A percentile compares a stretch with the other conserved stretches of the same genome.
Conservation (phyloP, 2,329 filamentous ascomycete genomes). For the Aspergillus sergii region DNA sequence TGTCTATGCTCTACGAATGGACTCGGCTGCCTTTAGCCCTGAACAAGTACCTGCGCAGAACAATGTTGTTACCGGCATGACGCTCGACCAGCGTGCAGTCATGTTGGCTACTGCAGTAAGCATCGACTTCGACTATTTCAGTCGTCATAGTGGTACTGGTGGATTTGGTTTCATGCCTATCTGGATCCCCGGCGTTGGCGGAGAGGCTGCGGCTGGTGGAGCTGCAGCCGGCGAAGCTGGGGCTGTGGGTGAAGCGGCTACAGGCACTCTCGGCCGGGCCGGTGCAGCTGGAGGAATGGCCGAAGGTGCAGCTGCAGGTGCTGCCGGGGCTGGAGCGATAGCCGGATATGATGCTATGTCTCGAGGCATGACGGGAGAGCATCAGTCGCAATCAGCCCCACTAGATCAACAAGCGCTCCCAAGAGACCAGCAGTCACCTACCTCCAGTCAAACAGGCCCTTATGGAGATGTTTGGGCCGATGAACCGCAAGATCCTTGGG, state of each 20-base stretch:
- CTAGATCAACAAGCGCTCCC: conserved; percentile 21
- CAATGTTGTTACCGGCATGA: conserved; percentile 55
- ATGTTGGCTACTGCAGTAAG: conserved; percentile 68
- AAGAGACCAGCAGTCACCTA: conserved; percentile 19
- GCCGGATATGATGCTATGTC: conserved; percentile 67
- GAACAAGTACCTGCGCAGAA: conserved; percentile 28
- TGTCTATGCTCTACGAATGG: conserved; percentile 66
- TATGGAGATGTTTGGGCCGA: conserved; percentile 33
- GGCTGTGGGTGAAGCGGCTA: conserved; percentile 39
- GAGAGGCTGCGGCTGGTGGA: conserved; percentile 43
- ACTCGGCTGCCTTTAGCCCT: conserved; percentile 55
- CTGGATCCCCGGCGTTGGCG: conserved; percentile 51
- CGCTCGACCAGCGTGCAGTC: conserved; percentile 65
- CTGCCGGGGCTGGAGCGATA: conserved; percentile 60
- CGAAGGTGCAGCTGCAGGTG: conserved; percentile 47
- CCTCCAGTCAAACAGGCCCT: conserved; percentile 21
- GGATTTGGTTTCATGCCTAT: conserved; percentile 56
- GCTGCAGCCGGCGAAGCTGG: conserved; percentile 40
- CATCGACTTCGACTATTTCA: conserved; percentile 70
- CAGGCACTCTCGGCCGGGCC: conserved; percentile 40
- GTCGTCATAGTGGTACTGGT: conserved; percentile 56
- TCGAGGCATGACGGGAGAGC: conserved; percentile 46
- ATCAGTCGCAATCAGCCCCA: conserved; percentile 17
- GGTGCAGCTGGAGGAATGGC: conserved; percentile 45
- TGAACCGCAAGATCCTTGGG: conserved; percentile 23